Conservation (phyloP, 768 basidiomycete species). For the Dendrothele bispora region DNA sequence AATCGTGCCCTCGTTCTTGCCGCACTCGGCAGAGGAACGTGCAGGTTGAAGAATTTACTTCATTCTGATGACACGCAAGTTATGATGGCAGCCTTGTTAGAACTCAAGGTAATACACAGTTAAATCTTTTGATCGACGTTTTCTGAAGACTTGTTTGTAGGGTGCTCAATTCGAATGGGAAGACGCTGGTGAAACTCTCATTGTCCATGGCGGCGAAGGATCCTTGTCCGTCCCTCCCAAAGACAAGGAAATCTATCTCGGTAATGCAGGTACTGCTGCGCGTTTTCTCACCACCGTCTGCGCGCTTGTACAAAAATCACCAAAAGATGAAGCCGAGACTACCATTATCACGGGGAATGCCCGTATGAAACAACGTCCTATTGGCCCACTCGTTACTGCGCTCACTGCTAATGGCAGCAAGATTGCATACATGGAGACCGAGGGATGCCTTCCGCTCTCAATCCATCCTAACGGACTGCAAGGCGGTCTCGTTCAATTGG, state of each 20-base stretch:
- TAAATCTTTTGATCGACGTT: slow-evolving; percentile 2
- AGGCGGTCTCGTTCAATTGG: slow-evolving; percentile 81
- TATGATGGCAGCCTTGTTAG: slow-evolving; percentile 94
- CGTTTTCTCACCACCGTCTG: slow-evolving; percentile 98
- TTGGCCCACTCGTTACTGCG: slow-evolving; percentile 92
- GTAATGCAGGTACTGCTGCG: slow-evolving; percentile 96
- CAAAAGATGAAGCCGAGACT: slow-evolving; percentile 36
- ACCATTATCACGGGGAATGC: slow-evolving; percentile 97
- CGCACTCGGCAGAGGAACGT: slow-evolving; percentile 86
- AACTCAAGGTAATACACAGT: slow-evolving; percentile 72
- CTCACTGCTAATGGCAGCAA: slow-evolving; percentile 77
- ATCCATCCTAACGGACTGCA: slow-evolving; percentile 82
- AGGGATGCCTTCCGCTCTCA: slow-evolving; percentile 86
- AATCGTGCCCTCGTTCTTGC: slow-evolving; percentile 94
- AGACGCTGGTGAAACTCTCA: slow-evolving; percentile 92
- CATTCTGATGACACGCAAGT: slow-evolving; percentile 99
- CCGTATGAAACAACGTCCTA: slow-evolving; percentile 98
- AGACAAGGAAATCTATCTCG: slow-evolving; percentile 90
- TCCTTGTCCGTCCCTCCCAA: slow-evolving; percentile 71
- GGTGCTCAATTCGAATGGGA: slow-evolving; percentile 95
- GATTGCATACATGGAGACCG: slow-evolving; percentile 75
- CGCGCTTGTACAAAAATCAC: slow-evolving; percentile 65
- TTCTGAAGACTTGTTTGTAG: slow-evolving; percentile 33
- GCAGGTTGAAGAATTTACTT: slow-evolving; percentile 84
- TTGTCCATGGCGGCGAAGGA: slow-evolving; percentile 87